Base-by-base conservation (phyloP, 2,329 filamentous ascomycete genomes). In the Aquanectria penicillioides region DNA sequence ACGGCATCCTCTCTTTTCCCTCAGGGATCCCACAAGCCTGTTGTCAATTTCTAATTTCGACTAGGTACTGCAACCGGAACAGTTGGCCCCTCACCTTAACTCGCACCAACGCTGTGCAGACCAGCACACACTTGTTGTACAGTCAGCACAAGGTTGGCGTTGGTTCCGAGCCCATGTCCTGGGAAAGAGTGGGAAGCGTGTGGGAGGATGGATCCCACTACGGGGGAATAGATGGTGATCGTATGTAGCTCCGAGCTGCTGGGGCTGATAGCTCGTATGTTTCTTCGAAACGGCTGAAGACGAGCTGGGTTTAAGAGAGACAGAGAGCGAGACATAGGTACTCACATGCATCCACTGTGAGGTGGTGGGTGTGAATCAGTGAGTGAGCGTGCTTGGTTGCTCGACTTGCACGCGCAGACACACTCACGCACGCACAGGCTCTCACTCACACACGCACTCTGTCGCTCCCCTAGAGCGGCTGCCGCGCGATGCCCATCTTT, bases 1-100 rank as follows among this genome's bases (percentile, higher is more conserved):
- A 51, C 68, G 68, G 68, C 68, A 70, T 66, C 57, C 52, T 65
- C 51, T 49, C 58, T 55, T 65, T 34, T 37, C 53, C 56, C 41
- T 33, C 25, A 34, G 33, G 37, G 37, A 47, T 46, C 47, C 56
- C 44, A 54, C 26, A 51, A 38, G 15, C 28, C 55, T 37, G 50
- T 54, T 60, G 36, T 12, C 37, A 57, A 55, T 52, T 60, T 56
- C 37, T 41, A 46, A 56, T 57, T 55, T 52, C 31, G 50, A 52
- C 55, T 37, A 54, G 37, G 38, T 46, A 31, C 37, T 41, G 23
- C 34, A 37, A 51, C 56, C 18, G 54, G 47, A 51, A 51, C 40
- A 53, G 49, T 20, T 50, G 38, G 44, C 43, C 48, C 48, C 40
- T 38, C 58, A 23, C 49, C 23, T 40, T 38, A 40, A 40, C 44